phyloP scores from a whole-genome alignment of 2,329 filamentous ascomycete species.

The Colletotrichum cereale region DNA sequence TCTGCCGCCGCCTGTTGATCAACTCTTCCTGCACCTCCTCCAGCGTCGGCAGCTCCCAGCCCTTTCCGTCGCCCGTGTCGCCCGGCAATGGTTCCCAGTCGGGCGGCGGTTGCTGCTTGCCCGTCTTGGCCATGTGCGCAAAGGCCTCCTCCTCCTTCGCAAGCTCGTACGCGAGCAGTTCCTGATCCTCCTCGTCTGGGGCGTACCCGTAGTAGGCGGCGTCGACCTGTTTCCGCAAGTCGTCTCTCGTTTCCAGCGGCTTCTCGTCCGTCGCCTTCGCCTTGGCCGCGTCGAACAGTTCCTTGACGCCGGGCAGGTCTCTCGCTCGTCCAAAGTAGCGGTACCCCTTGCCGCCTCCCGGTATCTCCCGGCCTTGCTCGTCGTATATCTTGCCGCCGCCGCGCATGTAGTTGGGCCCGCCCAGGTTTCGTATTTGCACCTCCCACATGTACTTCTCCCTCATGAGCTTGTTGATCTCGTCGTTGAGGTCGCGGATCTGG shows the following conservation, averaged over 20 bases:
- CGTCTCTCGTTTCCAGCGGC: constrained; percentile 75
- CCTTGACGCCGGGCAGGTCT: constrained; percentile 94
- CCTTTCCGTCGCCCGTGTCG: constrained; percentile 83
- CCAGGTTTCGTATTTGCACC: constrained; percentile 92
- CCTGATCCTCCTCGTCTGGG: constrained; percentile 89
- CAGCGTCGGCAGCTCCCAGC: constrained; percentile 85
- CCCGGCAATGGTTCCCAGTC: constrained; percentile 91
- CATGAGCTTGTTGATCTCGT: constrained; percentile 99
- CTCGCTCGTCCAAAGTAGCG: constrained; percentile 91
- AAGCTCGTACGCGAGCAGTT: constrained; percentile 82
- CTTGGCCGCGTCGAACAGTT: constrained; percentile 85
- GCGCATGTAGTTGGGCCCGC: constrained; percentile 98
- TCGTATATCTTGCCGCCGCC: constrained; percentile 78
- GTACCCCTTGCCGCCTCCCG: constrained; percentile 87
- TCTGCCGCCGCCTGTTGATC: constrained; percentile 85
- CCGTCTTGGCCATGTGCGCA: constrained; percentile 73
- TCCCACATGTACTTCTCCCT: constrained; percentile 99
- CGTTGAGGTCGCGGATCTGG: constrained; percentile 97
- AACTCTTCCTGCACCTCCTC: constrained; percentile 97
- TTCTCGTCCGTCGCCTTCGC: constrained; percentile 69
- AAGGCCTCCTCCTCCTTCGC: constrained; percentile 86
- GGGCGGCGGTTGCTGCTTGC: constrained; percentile 68
- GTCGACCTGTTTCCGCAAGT: constrained; percentile 83
- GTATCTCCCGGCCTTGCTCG: constrained; percentile 78
- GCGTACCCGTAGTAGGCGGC: constrained; percentile 97